Evolutionary conservation across 768 basidiomycete genomes (phyloP), one percentile per base, ranked within the genome.

Genomic region (Hortiboletus campestris): DNA sequence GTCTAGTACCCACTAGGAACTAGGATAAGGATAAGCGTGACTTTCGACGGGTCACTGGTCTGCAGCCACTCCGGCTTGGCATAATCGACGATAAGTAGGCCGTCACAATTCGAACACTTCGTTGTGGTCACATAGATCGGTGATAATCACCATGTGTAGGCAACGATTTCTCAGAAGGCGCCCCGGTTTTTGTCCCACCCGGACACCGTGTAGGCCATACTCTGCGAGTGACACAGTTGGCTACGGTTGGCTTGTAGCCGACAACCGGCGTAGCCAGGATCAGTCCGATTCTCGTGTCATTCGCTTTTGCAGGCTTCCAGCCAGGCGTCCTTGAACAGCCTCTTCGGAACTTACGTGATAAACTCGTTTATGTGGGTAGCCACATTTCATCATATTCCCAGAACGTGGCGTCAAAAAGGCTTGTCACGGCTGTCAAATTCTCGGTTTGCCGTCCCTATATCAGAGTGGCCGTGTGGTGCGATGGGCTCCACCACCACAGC

Each of bases 371-470:
- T n/a, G n/a, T n/a, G n/a, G n/a, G n/a, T 25, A 22, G 29, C 42
- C n/a, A 41, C 46, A 25, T 25, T 13, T 14, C 25, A 31, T 32
- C 28, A 29, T n/a, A 35, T 34, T 41, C 49, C 53, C 32, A 19
- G 19, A 8, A 0, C 6, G 8, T 19, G 34, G 8, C 17, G 34
- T 20, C 14, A 22, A 16, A 14, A n/a, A 38, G 6, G 2, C 2
- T n/a, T 9, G 17, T n/a, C 36, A 7, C 36, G 48, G 28, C 14
- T 39, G 36, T n/a, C 47, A n/a, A 6, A 16, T 20, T 31, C 9
- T 22, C 20, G 32, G 5, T 5, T 32, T 32, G n/a, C 44, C 32
- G 3, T 32, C 10, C 3, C 28, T 62, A 62, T 62, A 43, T 62
- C 32, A 56, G 25, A 20, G 22, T 40, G 25, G 16, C 38, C 39